Percentiles rank a stretch among this genome's conserved stretches.
phyloP scores from a whole-genome alignment of 441 rosid species.

The Erysimum cheiri region DNA sequence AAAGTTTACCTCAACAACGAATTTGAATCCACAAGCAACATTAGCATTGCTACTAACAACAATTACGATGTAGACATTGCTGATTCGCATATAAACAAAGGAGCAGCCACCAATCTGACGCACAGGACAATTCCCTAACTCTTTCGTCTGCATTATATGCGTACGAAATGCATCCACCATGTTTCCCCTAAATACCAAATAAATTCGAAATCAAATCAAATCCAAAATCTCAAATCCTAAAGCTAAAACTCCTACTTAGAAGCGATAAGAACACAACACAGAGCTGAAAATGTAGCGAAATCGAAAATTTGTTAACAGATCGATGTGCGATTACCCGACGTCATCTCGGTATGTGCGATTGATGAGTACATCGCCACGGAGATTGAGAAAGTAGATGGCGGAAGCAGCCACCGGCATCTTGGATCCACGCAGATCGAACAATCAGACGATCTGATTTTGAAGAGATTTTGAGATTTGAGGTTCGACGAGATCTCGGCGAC shows the following conservation, averaged over 20 bases:
- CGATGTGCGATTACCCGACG: constrained; percentile 73
- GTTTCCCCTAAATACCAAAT: constrained; percentile 60
- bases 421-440: constrained; percentile 47
- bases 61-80: constrained; percentile 96
- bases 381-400: constrained; percentile 93
- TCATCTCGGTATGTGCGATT: constrained; percentile 97
- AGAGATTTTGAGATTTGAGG: constrained; percentile 5
- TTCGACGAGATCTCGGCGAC: constrained; percentile 43
- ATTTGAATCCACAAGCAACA: constrained; percentile 96
- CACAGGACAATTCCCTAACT: constrained; percentile 93
- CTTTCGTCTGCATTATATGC: constrained; percentile 98
- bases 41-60: constrained; percentile 98
- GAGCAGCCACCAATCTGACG: constrained; percentile 98
- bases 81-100: constrained; percentile 92
- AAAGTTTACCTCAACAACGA: constrained; percentile 89
- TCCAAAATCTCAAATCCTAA: neutral
- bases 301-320: neutral
- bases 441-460: constrained; percentile 12
- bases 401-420: constrained; percentile 99
- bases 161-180: constrained; percentile 99
- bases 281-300: constrained; percentile 6
- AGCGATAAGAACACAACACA: constrained; percentile 19
- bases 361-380: constrained; percentile 98
- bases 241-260: constrained; percentile 21
- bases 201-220: constrained; percentile 13